Evolutionary conservation across 2,329 filamentous ascomycete genomes (phyloP).

Genomic region (Hymenoscyphus scutula): DNA sequence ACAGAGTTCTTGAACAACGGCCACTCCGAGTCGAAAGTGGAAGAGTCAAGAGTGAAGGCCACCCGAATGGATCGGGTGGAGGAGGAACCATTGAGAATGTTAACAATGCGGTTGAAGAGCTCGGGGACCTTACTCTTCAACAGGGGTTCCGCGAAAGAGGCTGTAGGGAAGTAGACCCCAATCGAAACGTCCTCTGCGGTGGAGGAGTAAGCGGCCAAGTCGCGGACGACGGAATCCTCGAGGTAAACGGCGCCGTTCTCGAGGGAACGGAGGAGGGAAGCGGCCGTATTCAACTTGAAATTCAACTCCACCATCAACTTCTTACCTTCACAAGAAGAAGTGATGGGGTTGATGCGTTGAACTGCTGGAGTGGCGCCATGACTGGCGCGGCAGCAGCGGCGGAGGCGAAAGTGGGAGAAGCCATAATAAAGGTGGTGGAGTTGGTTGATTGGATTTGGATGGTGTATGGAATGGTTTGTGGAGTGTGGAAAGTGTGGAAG

Average conservation of each 20-base stretch:
- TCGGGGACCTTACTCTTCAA: not conserved
- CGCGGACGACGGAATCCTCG: not conserved
- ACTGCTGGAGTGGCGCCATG: not conserved
- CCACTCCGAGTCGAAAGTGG: not conserved
- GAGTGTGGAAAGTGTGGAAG: not conserved
- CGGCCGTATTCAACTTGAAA: not conserved
- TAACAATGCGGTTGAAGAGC: not conserved
- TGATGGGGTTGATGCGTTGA: not conserved
- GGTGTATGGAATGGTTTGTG: not conserved
- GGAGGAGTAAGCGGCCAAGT: not conserved
- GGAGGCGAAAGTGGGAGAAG: not conserved
- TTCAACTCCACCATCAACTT: not conserved
- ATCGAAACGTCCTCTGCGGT: not conserved
- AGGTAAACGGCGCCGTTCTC: not conserved
- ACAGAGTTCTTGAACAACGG: not conserved
- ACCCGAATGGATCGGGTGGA: not conserved
- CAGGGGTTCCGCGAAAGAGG: not conserved
- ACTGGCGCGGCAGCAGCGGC: not conserved
- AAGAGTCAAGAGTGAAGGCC: not conserved
- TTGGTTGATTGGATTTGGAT: too few relatives aligned
- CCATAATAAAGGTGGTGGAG: not conserved
- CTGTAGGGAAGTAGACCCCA: not conserved
- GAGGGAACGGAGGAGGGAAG: not conserved
- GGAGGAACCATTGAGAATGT: not conserved
- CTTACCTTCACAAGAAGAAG: not conserved